These are phyloP conservation scores for Metschnikowia amazonensis DNA, from an alignment of 805 yeast genomes.

Conservation along the genomic window DNA sequence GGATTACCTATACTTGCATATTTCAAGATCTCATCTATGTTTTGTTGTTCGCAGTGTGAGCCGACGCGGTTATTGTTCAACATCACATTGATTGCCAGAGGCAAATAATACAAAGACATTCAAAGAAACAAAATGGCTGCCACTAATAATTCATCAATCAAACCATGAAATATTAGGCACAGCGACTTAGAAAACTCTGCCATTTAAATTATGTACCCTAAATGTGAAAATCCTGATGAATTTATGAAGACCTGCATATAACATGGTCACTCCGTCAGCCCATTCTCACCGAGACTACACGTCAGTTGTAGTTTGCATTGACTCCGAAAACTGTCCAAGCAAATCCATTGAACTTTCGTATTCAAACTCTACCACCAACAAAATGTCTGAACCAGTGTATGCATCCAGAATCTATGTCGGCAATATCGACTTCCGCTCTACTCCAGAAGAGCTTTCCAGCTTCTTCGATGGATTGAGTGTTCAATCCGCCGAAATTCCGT, in stretches of 20 bases:
- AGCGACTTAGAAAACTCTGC: background rate
- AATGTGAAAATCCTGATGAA: background rate
- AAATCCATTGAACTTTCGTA: constrained; percentile 1
- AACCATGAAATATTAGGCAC: background rate
- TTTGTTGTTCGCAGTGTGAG: background rate
- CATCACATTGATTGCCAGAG: background rate
- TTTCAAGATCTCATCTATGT: background rate
- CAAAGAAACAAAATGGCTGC: background rate
- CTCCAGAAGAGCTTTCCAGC: constrained; percentile 42
- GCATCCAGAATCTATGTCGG: constrained; percentile 39
- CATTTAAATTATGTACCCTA: no score
- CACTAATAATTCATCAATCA: background rate
- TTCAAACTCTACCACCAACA: background rate
- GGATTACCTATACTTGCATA: background rate
- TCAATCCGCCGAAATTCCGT: constrained; percentile 49
- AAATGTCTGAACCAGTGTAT: constrained; percentile 3
- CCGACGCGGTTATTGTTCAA: background rate
- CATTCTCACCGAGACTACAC: constrained; percentile 2
- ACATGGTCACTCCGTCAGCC: background rate
- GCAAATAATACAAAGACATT: background rate
- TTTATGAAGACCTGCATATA: background rate
- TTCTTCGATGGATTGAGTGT: constrained; percentile 47
- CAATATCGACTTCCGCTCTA: constrained; percentile 40
- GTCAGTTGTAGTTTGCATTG: background rate
- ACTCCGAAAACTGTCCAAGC: background rate